Evolutionary conservation across 768 basidiomycete species (phyloP).

Genomic region (Suillus subalutaceus): DNA sequence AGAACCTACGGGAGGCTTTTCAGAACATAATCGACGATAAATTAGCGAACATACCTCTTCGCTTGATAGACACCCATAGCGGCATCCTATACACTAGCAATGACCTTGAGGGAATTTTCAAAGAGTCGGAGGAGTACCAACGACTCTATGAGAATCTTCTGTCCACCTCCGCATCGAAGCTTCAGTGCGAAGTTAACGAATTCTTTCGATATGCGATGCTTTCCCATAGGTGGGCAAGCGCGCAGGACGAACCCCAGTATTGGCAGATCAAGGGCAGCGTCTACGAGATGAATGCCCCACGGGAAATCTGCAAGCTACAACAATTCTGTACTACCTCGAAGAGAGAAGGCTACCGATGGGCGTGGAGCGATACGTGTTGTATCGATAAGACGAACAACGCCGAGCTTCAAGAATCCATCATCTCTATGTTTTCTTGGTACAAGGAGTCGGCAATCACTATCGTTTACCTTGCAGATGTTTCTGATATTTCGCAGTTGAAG

Average conservation of each 20-base stretch:
- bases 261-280: slow-evolving; percentile 18
- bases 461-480: slow-evolving; percentile 30
- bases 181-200: slow-evolving; percentile 8
- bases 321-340: slow-evolving; percentile 32
- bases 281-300: slow-evolving; percentile 10
- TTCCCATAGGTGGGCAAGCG: slow-evolving; percentile 18
- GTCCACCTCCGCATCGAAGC: not conserved
- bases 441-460: slow-evolving; percentile 27
- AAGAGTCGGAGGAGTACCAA: slow-evolving; percentile 4
- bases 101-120: slow-evolving; percentile 5
- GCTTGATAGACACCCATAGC: slow-evolving; percentile 6
- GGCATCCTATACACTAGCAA: slow-evolving; percentile 4
- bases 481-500: slow-evolving; percentile 25
- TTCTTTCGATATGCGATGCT: slow-evolving; percentile 16
- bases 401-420: slow-evolving; percentile 31
- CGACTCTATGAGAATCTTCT: slow-evolving; percentile 1
- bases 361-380: slow-evolving; percentile 33
- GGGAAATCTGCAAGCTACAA: slow-evolving; percentile 26
- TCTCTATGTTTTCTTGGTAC: slow-evolving; percentile 34
- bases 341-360: slow-evolving; percentile 34
- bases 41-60: slow-evolving; percentile 8
- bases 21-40: slow-evolving; percentile 6
- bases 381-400: slow-evolving; percentile 28
- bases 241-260: slow-evolving; percentile 8
- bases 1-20: not conserved